Evolutionary conservation across 164 flowering plant genomes (phyloP).

Genomic region (Platanus orientalis): DNA sequence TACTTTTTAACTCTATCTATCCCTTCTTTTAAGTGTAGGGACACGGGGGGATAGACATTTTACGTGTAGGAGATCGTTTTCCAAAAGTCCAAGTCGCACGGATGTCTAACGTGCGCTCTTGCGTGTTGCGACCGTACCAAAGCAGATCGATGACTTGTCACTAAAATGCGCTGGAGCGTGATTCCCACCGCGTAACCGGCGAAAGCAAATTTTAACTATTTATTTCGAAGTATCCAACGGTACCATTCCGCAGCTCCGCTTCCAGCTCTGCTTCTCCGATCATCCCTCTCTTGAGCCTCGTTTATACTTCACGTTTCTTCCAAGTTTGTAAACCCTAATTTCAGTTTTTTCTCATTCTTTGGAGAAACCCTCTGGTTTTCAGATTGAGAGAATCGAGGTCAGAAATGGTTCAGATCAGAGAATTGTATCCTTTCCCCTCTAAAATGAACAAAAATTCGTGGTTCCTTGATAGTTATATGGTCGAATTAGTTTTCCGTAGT

Average conservation of each 20-base stretch:
- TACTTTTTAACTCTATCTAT: too few species aligned
- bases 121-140: not conserved
- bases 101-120: not conserved
- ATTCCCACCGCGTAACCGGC: slow-evolving; percentile 6
- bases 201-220: not conserved
- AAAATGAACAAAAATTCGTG: not conserved
- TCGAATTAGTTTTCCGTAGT: not conserved
- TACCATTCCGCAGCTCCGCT: not conserved
- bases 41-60: too few species aligned
- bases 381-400: not conserved
- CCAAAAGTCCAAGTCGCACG: too few species aligned
- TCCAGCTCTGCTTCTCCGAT: not conserved
- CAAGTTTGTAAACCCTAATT: not conserved
- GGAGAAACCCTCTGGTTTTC: not conserved
- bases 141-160: not conserved
- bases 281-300: not conserved
- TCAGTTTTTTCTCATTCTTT: not conserved
- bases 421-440: slow-evolving; percentile 47
- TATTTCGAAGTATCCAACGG: not conserved
- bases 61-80: too few species aligned
- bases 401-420: slow-evolving; percentile 49
- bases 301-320: not conserved
- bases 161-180: slow-evolving; percentile 13
- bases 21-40: too few species aligned
- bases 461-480: not conserved